phyloP scores from a whole-genome alignment of 768 basidiomycete genomes.

The Leccinum pellstonianum region DNA sequence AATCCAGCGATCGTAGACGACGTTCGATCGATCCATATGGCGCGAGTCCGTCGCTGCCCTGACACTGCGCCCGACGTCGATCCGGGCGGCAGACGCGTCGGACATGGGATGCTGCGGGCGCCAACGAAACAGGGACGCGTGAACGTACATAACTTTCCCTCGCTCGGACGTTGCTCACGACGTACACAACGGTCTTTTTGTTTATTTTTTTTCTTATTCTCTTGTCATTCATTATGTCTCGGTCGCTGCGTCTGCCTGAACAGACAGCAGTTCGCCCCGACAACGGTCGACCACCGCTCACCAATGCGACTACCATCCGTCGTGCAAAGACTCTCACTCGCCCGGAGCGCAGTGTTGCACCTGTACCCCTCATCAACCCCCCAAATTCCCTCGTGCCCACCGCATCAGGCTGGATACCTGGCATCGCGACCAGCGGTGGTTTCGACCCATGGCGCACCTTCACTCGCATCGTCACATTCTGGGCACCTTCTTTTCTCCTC shows the following conservation, averaged over 20 bases:
- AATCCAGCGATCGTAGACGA: conserved; percentile 20
- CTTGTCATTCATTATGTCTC: conserved; percentile 18
- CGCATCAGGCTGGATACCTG: conserved; percentile 37
- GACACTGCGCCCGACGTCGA: not conserved
- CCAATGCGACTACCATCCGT: conserved; percentile 61
- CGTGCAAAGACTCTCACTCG: conserved; percentile 95
- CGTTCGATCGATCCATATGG: not conserved
- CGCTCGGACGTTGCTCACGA: not conserved
- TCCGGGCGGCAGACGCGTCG: conserved; percentile 13
- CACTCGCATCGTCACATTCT: conserved; percentile 79
- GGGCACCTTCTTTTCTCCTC: conserved; percentile 83
- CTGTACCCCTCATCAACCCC: conserved; percentile 91
- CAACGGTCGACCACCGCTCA: conserved; percentile 56
- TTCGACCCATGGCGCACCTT: conserved; percentile 79
- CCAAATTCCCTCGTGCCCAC: conserved; percentile 44
- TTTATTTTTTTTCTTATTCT: too few relatives aligned
- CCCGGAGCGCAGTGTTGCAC: conserved; percentile 92
- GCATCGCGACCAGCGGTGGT: conserved; percentile 28
- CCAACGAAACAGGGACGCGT: not conserved
- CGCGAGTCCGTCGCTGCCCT: not conserved
- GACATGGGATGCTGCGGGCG: not conserved
- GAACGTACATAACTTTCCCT: not conserved
- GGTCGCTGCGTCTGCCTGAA: conserved; percentile 19
- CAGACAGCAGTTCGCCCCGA: conserved; percentile 15
- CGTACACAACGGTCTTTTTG: not conserved